These are phyloP conservation scores for Diaporthe australafricana DNA, from an alignment of 2,329 filamentous ascomycete species.

Conservation along the genomic window DNA sequence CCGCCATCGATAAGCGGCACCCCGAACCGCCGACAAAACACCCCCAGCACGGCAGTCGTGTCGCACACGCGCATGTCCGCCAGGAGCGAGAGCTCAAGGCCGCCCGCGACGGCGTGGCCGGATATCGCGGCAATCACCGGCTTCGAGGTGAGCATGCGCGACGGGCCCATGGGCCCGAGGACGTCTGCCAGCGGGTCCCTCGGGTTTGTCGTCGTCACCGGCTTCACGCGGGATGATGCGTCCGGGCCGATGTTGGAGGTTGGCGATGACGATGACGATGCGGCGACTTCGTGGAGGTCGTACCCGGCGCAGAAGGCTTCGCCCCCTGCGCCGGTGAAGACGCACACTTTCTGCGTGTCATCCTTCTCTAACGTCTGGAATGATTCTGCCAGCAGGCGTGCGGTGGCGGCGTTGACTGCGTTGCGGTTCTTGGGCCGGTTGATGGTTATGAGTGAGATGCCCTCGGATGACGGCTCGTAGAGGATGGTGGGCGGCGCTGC, in stretches of 20 bases:
- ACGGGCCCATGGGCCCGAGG: slow-evolving; percentile 63
- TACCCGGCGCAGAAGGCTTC: slow-evolving; percentile 65
- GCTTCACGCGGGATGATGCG: slow-evolving; percentile 3
- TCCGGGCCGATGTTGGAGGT: not conserved
- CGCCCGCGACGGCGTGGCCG: slow-evolving; percentile 65
- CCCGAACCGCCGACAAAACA: slow-evolving; percentile 66
- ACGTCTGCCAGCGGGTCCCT: not conserved
- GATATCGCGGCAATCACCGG: slow-evolving; percentile 64
- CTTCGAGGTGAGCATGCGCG: slow-evolving; percentile 60
- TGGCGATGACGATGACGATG: not conserved
- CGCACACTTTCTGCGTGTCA: slow-evolving; percentile 60
- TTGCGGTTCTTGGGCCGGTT: slow-evolving; percentile 63
- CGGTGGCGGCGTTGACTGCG: slow-evolving; percentile 62
- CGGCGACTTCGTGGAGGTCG: slow-evolving; percentile 60
- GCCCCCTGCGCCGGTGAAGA: slow-evolving; percentile 58
- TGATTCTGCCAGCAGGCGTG: slow-evolving; percentile 57
- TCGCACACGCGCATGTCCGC: slow-evolving; percentile 66
- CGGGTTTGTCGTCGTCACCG: slow-evolving; percentile 8
- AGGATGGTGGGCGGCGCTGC: not conserved
- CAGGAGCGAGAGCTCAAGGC: slow-evolving; percentile 63
- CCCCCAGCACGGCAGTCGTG: slow-evolving; percentile 64
- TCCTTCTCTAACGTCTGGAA: slow-evolving; percentile 63
- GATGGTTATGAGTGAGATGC: slow-evolving; percentile 67
- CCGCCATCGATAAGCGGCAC: slow-evolving; percentile 63
- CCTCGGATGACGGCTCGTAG: slow-evolving; percentile 42